These are phyloP conservation scores for Begonia loranthoides DNA, from an alignment of 306 rosid species.

Conservation along the genomic window DNA sequence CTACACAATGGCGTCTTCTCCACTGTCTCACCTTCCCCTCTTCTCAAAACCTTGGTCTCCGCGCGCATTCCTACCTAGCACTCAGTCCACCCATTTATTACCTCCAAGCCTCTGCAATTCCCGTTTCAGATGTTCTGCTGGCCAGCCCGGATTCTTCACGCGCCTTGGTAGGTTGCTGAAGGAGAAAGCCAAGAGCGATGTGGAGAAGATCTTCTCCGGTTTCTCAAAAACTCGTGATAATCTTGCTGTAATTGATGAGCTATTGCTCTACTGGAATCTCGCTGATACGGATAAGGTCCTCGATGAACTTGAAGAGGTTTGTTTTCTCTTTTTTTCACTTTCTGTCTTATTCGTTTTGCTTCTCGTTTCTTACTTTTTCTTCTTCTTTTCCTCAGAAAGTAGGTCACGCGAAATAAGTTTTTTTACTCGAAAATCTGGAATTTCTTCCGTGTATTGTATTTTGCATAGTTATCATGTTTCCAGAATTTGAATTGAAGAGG, in stretches of 20 bases:
- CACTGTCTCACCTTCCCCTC: constrained; percentile 29
- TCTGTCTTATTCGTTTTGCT: background rate
- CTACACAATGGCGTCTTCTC: constrained; percentile 33
- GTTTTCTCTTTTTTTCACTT: background rate
- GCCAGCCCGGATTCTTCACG: constrained; percentile 73
- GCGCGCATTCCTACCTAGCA: constrained; percentile 11
- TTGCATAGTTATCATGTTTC: background rate
- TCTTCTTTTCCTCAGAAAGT: constrained; percentile 1
- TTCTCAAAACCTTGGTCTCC: constrained; percentile 20
- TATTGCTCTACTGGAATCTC: constrained; percentile 88
- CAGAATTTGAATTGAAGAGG: background rate
- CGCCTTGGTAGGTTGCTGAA: constrained; percentile 67
- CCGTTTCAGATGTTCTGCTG: constrained; percentile 58
- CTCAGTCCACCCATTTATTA: constrained; percentile 4
- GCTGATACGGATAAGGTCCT: constrained; percentile 86
- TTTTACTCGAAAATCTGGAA: no score
- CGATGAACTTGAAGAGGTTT: constrained; percentile 94
- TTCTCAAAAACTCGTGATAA: constrained; percentile 82
- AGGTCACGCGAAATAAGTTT: background rate
- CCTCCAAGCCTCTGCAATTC: background rate
- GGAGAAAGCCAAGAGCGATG: constrained; percentile 89
- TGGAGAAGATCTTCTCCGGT: constrained; percentile 75
- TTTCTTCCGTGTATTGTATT: no score
- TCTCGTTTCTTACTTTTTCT: background rate
- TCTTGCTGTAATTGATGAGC: constrained; percentile 87